Conservation (phyloP, 2,329 filamentous ascomycete species). For the Botryotinia globosa region DNA sequence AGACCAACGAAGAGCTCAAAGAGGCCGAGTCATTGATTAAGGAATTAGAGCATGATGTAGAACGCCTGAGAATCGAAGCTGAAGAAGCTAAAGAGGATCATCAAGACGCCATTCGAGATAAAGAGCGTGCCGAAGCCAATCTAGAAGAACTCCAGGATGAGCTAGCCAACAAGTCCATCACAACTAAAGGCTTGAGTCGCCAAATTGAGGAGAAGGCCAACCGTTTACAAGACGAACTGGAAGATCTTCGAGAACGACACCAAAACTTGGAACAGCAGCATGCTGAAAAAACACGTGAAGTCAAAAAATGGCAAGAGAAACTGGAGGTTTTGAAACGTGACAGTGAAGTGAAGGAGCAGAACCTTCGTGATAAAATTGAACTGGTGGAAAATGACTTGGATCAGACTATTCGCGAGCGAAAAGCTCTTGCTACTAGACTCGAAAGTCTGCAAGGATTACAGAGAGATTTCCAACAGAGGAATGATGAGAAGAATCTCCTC, state of each 20-base stretch:
- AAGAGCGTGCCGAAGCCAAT: constrained; percentile 56
- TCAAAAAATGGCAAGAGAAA: constrained; percentile 44
- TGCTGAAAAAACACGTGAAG: constrained; percentile 43
- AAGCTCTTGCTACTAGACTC: constrained; percentile 23
- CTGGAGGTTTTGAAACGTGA: constrained; percentile 39
- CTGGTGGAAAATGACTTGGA: constrained; percentile 44
- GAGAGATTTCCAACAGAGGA: constrained; percentile 56
- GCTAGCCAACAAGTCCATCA: constrained; percentile 74
- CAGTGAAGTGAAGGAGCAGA: constrained; percentile 36
- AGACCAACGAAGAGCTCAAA: constrained; percentile 46
- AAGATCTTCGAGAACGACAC: constrained; percentile 48
- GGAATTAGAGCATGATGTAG: constrained; percentile 55
- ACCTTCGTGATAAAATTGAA: constrained; percentile 44
- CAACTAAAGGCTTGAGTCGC: constrained; percentile 69
- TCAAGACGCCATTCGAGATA: constrained; percentile 52
- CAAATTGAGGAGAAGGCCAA: constrained; percentile 70
- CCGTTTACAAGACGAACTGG: constrained; percentile 65
- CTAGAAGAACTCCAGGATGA: constrained; percentile 70
- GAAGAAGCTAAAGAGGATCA: constrained; percentile 55
- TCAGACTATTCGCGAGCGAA: constrained; percentile 25
- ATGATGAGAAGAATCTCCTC: constrained; percentile 66
- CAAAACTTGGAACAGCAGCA: constrained; percentile 43
- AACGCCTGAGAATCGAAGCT: constrained; percentile 52
- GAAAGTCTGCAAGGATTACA: constrained; percentile 47
- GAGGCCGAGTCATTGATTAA: constrained; percentile 47